Percentiles rank a stretch among this genome's conserved stretches.
phyloP scores from a whole-genome alignment of 495 filamentous ascomycete genomes.

The Aspergillus sparsus region DNA sequence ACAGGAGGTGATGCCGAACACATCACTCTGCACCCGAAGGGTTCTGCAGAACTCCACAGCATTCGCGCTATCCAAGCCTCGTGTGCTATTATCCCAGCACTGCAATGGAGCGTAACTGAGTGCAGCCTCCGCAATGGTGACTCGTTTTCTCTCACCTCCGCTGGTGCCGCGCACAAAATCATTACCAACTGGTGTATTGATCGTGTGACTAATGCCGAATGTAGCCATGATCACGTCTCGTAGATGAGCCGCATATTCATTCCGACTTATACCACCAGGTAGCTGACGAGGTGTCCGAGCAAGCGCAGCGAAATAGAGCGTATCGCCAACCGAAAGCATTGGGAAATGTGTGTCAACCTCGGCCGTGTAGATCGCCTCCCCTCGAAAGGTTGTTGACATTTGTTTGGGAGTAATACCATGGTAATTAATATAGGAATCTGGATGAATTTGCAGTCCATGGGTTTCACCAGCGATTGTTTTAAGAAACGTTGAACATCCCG shows the following conservation, averaged over 20 bases:
- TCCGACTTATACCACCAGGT: slow-evolving; percentile 37
- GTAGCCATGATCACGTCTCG: slow-evolving; percentile 53
- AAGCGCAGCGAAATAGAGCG: slow-evolving; percentile 58
- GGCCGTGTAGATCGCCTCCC: slow-evolving; percentile 63
- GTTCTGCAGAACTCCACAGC: slow-evolving; percentile 67
- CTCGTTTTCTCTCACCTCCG: slow-evolving; percentile 62
- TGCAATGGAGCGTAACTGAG: slow-evolving; percentile 48
- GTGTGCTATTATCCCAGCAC: slow-evolving; percentile 81
- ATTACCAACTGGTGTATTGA: slow-evolving; percentile 72
- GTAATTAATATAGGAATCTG: slow-evolving; percentile 63
- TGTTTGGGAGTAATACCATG: slow-evolving; percentile 69
- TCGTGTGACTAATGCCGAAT: slow-evolving; percentile 70
- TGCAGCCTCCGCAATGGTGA: slow-evolving; percentile 20
- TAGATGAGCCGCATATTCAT: slow-evolving; percentile 49
- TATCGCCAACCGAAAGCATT: slow-evolving; percentile 63
- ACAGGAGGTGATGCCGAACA: slow-evolving; percentile 68
- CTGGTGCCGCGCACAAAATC: slow-evolving; percentile 71
- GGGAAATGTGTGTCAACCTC: slow-evolving; percentile 68
- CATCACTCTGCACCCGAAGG: slow-evolving; percentile 64
- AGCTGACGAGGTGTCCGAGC: slow-evolving; percentile 48
- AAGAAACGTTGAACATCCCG: slow-evolving; percentile 69
- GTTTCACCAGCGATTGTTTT: slow-evolving; percentile 69
- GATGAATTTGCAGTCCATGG: slow-evolving; percentile 65
- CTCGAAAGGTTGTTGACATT: slow-evolving; percentile 65
- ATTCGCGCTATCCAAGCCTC: slow-evolving; percentile 76